Evolutionary conservation across 2,329 filamentous ascomycete species (phyloP).

Genomic region (Bipolaris gigantea): DNA sequence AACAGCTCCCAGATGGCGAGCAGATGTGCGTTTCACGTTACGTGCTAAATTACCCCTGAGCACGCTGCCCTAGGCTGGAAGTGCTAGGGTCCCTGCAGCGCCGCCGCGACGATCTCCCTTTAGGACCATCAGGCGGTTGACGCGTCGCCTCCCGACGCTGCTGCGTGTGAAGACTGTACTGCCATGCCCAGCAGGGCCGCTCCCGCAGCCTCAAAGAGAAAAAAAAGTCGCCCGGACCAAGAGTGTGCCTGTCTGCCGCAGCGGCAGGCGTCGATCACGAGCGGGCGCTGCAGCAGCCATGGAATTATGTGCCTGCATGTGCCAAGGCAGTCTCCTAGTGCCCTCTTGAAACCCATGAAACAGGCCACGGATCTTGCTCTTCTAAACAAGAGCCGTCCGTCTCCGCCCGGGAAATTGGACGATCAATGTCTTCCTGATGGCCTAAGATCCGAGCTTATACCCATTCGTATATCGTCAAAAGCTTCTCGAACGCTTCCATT

Average conservation of each 20-base stretch:
- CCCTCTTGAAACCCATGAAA: constrained; percentile 30
- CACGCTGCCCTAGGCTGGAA: constrained; percentile 13
- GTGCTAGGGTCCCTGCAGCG: constrained; percentile 30
- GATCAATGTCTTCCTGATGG: constrained; percentile 46
- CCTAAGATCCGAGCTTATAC: constrained; percentile 39
- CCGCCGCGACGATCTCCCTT: constrained; percentile 34
- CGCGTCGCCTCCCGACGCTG: constrained; percentile 3
- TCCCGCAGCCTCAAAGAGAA: constrained; percentile 1
- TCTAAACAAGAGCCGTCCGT: constrained; percentile 46
- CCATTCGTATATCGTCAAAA: constrained; percentile 39
- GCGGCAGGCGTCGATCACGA: constrained; percentile 35
- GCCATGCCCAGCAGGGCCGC: not conserved
- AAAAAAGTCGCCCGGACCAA: constrained; percentile 19
- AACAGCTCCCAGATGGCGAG: constrained; percentile 12
- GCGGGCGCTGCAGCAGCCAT: constrained; percentile 25
- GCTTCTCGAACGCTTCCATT: constrained; percentile 42
- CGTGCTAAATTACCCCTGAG: constrained; percentile 24
- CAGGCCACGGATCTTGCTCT: constrained; percentile 22
- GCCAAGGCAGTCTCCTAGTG: constrained; percentile 30
- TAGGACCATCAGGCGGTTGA: constrained; percentile 20
- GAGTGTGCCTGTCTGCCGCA: constrained; percentile 33
- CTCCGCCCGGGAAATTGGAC: constrained; percentile 46
- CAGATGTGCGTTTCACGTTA: constrained; percentile 37
- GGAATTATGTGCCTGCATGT: constrained; percentile 40
- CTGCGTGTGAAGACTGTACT: not conserved